Conservation (phyloP, 1,284 basidiomycete species). For the Cutaneotrichosporon sp. region DNA sequence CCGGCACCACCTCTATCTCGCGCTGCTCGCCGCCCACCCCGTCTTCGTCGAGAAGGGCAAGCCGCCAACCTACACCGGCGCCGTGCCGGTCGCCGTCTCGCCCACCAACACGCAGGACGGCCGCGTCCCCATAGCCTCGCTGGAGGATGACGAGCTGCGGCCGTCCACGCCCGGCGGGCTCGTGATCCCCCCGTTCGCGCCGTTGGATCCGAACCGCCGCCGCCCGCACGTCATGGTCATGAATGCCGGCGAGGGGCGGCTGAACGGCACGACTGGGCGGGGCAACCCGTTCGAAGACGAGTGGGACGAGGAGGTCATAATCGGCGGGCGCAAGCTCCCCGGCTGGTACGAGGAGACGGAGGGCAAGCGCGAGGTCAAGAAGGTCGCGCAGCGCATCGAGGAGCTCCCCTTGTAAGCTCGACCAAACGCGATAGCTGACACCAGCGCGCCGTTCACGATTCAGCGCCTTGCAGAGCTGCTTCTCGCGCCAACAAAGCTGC, state of each 20-base stretch:
- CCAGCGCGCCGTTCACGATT: slow-evolving; percentile 84
- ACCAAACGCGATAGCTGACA: not conserved
- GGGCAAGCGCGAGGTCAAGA: slow-evolving; percentile 62
- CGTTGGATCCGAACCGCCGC: slow-evolving; percentile 57
- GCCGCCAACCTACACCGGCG: slow-evolving; percentile 9
- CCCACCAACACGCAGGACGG: not conserved
- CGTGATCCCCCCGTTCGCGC: slow-evolving; percentile 75
- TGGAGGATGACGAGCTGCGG: slow-evolving; percentile 14
- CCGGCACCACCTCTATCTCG: slow-evolving; percentile 55
- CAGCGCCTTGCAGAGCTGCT: slow-evolving; percentile 89
- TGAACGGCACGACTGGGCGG: slow-evolving; percentile 16
- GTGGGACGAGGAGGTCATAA: slow-evolving; percentile 50
- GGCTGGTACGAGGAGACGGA: slow-evolving; percentile 61
- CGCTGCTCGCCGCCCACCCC: slow-evolving; percentile 27
- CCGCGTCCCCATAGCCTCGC: not conserved
- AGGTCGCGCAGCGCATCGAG: slow-evolving; percentile 67
- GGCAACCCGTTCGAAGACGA: slow-evolving; percentile 39
- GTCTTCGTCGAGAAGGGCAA: slow-evolving; percentile 27
- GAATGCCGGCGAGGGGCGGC: slow-evolving; percentile 1
- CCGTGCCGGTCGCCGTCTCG: slow-evolving; percentile 9
- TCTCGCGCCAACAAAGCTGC: slow-evolving; percentile 67
- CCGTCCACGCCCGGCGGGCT: slow-evolving; percentile 63
- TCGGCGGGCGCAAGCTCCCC: slow-evolving; percentile 60
- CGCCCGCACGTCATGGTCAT: slow-evolving; percentile 52
- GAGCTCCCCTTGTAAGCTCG: slow-evolving; percentile 59